Base-by-base conservation (phyloP, 1,284 basidiomycete genomes). In the Ustilago lituana region DNA sequence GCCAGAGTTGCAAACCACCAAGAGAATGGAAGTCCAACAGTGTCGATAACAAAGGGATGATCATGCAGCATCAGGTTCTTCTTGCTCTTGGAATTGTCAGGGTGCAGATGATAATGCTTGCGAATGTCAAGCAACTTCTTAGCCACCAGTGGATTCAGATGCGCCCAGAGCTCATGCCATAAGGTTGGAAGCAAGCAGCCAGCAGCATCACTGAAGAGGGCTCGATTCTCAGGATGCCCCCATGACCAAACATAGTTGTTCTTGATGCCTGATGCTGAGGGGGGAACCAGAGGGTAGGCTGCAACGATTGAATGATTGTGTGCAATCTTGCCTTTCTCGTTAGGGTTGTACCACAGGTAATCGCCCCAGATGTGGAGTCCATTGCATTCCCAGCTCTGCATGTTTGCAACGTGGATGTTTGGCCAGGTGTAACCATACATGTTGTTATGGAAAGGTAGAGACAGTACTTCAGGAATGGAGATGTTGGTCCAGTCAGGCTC, bases 11-110 rank as follows among this genome's bases (percentile, higher is more conserved):
- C 37, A 29, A 39, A 40, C 11, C 38, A 24, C 48, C 52, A 29
- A 8, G 43, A 43, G n/a, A 54, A 54, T 2, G 33, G 52, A 5
- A 54, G 36, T 5, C 40, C 33, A 8, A 45, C 41, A 7, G 51
- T 44, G 40, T 53, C 51, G 24, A 53, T 53, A 32, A 45, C 52
- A 19, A 54, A 54, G 5, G 52, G 52, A 3, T 23, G 52, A 33
- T 54, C 41, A 32, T 54, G 52, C 5, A 35, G 52, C 31, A 35
- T 14, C 7, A 43, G 43, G 27, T 45, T 54, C 26, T 29, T 45
- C 19, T 29, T 22, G 31, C 52, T 54, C 5, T 37, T 54, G n/a
- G 41, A 45, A 10, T 54, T 37, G 32, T 46, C 52, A 5, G 50
- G 50, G 20, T 43, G 50, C 14, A 32, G 22, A 9, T 29, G 31